Evolutionary conservation across 345 rosid species (phyloP).

Genomic region (Trapa incisa): DNA sequence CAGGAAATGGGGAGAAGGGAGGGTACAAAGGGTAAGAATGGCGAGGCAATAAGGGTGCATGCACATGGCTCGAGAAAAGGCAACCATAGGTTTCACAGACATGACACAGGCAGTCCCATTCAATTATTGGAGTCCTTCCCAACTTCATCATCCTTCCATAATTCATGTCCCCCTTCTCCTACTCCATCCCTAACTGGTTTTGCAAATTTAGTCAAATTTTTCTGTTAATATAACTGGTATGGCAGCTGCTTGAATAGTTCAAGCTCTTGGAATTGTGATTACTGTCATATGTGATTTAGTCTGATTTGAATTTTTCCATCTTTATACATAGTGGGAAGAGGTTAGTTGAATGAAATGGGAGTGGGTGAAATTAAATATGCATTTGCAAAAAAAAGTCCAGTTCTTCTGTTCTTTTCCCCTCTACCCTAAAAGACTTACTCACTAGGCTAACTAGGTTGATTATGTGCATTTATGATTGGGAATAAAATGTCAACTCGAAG

Average conservation of each 20-base stretch:
- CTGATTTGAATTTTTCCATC: no score
- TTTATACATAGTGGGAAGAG: no score
- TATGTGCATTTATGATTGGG: no score
- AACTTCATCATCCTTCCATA: background rate
- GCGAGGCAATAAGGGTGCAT: background rate
- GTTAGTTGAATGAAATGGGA: background rate
- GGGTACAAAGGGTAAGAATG: no score
- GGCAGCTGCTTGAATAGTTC: background rate
- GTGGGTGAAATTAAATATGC: background rate
- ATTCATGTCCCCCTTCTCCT: background rate
- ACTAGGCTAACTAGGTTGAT: no score
- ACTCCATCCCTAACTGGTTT: background rate
- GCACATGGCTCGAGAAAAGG: conserved; percentile 1
- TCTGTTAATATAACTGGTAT: background rate
- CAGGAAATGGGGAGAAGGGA: background rate
- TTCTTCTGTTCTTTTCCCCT: background rate
- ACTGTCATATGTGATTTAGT: no score
- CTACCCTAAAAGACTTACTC: no score
- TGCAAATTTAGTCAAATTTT: background rate
- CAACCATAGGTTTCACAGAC: background rate
- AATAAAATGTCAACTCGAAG: no score
- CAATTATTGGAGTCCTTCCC: conserved; percentile 2
- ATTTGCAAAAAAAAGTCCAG: background rate
- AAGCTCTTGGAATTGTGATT: no score
- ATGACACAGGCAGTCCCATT: background rate